Conservation (phyloP, 2,329 filamentous ascomycete genomes). For the Pseudogymnoascus sp. region DNA sequence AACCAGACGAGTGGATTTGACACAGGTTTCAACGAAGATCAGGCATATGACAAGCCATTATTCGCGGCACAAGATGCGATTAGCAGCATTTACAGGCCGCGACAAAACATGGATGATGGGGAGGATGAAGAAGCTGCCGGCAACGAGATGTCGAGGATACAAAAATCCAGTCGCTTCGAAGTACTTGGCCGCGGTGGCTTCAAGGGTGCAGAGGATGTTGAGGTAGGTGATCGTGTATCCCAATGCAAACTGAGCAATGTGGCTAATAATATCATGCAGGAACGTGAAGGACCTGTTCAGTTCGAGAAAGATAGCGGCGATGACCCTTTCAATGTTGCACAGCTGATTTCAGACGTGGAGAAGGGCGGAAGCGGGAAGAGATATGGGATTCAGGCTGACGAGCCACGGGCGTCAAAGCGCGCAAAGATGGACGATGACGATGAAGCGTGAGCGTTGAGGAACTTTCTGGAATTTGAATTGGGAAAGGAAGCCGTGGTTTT, state of each 20-base stretch:
- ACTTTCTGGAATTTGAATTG: background rate
- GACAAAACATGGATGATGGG: constrained; percentile 63
- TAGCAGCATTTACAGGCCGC: constrained; percentile 84
- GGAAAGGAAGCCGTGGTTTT: background rate
- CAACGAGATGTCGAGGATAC: constrained; percentile 77
- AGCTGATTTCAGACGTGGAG: constrained; percentile 74
- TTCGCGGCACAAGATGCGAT: constrained; percentile 95
- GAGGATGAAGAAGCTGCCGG: constrained; percentile 74
- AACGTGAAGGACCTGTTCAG: constrained; percentile 83
- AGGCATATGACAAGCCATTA: constrained; percentile 91
- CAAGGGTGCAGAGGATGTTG: constrained; percentile 74
- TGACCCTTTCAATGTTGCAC: constrained; percentile 91
- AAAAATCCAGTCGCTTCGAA: constrained; percentile 79
- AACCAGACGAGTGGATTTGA: constrained; percentile 90
- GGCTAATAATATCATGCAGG: constrained; percentile 34
- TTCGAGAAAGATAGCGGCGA: constrained; percentile 75
- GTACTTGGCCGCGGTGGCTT: constrained; percentile 85
- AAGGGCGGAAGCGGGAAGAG: constrained; percentile 60
- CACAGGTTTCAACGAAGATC: constrained; percentile 92
- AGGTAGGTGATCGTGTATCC: constrained; percentile 44
- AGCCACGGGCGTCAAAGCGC: constrained; percentile 54
- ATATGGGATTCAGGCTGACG: constrained; percentile 65
- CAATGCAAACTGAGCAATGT: background rate
- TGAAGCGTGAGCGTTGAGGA: constrained; percentile 30
- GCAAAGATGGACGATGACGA: constrained; percentile 69